phyloP scores from a whole-genome alignment of 2,329 filamentous ascomycete species.

The Dactylonectria macrodidyma region DNA sequence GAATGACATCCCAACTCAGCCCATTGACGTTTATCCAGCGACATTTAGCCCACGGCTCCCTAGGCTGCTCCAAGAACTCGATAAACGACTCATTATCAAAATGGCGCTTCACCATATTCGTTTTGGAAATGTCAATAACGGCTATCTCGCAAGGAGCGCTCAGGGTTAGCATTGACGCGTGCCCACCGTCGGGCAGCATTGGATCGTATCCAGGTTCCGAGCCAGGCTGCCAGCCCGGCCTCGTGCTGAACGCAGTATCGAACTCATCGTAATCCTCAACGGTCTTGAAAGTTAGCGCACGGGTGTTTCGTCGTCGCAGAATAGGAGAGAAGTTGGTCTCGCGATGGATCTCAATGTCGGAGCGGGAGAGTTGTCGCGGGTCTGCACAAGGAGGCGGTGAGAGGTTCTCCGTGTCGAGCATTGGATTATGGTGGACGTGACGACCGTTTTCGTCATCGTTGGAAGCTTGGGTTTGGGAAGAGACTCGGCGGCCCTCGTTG shows the following conservation, averaged over 20 bases:
- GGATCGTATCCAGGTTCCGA: conserved; percentile 82
- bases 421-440: conserved; percentile 49
- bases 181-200: conserved; percentile 74
- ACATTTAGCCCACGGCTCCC: conserved; percentile 80
- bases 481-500: too few species aligned
- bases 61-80: conserved; percentile 75
- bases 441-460: not conserved
- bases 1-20: conserved; percentile 95
- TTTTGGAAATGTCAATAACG: conserved; percentile 86
- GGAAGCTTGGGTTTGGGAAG: too few species aligned
- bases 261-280: conserved; percentile 63
- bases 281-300: conserved; percentile 62
- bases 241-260: conserved; percentile 50
- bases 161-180: conserved; percentile 70
- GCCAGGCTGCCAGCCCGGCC: conserved; percentile 70
- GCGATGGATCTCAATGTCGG: conserved; percentile 48
- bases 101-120: conserved; percentile 74
- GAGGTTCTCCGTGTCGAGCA: conserved; percentile 48
- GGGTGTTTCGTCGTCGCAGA: conserved; percentile 57
- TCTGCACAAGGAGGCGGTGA: conserved; percentile 29
- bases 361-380: conserved; percentile 40
- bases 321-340: conserved; percentile 48
- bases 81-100: conserved; percentile 81
- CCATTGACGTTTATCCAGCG: conserved; percentile 98
- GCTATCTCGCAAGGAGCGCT: conserved; percentile 84